A percentile compares a stretch with the other conserved stretches of the same genome.
Conservation (phyloP, 176 grass and related monocot genomes). For the Hsuehochloa calcarea region DNA sequence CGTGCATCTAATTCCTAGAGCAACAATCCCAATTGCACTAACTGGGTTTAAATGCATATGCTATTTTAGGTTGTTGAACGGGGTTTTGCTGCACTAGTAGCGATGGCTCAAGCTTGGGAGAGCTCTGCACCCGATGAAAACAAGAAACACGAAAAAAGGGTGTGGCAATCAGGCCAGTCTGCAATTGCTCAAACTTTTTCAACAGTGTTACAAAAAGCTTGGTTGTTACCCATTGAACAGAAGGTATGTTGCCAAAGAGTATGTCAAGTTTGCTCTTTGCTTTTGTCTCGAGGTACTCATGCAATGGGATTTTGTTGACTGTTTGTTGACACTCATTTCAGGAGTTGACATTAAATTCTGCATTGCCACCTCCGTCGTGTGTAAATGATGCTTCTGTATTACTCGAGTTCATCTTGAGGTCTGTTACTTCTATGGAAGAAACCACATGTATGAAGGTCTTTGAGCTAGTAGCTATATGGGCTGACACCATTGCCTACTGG, state of each 20-base stretch:
- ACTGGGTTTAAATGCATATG: neutral
- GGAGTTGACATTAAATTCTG: conserved; percentile 5
- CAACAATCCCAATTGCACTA: neutral
- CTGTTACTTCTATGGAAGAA: conserved; percentile 54
- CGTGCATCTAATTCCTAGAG: conserved; percentile 1
- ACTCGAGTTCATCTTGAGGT: conserved; percentile 69
- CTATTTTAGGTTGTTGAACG: conserved; percentile 63
- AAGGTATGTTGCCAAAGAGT: conserved; percentile 40
- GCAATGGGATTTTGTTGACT: neutral
- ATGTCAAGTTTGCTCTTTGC: neutral
- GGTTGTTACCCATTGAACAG: conserved; percentile 41
- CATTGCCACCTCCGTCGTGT: conserved; percentile 61
- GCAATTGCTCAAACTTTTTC: conserved; percentile 66
- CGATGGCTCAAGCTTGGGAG: conserved; percentile 73
- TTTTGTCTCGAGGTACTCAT: neutral
- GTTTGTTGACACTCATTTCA: conserved; percentile 26
- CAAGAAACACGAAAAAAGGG: conserved; percentile 46
- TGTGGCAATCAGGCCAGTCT: conserved; percentile 55
- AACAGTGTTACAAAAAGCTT: conserved; percentile 67
- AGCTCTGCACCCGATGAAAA: conserved; percentile 67
- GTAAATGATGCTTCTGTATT: conserved; percentile 78
- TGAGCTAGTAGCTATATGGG: conserved; percentile 68
- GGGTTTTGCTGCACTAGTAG: conserved; percentile 67
- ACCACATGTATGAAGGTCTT: conserved; percentile 53
- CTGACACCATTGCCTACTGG: conserved; percentile 61